Evolutionary conservation across 352 stramenopile species (phyloP).

Genomic region (Blastocystis sp.): DNA sequence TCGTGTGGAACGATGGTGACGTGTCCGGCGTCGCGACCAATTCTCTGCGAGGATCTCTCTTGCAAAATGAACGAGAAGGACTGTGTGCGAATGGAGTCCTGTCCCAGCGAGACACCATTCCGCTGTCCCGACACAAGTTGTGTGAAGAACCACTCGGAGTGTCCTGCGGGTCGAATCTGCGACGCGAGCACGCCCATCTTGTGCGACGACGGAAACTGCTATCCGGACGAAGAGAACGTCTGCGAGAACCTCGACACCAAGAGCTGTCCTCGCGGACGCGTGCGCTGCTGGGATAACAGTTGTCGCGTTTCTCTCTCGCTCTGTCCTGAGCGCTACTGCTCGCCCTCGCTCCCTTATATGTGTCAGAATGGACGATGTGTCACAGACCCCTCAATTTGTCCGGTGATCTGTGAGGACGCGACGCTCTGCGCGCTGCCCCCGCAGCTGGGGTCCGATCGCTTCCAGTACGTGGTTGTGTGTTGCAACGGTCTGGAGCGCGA

Average conservation of each 20-base stretch:
- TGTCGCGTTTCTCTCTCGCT: neutral
- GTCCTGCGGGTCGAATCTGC: neutral
- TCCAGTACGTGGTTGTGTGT: neutral
- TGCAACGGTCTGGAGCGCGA: neutral
- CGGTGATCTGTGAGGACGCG: neutral
- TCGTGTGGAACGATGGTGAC: constrained; percentile 12
- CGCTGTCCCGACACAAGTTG: constrained; percentile 49
- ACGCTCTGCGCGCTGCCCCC: neutral
- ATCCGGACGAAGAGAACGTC: neutral
- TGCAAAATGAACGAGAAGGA: constrained; percentile 16
- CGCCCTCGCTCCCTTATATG: neutral
- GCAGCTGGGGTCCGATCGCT: neutral
- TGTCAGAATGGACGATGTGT: constrained; percentile 31
- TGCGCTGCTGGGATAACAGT: constrained; percentile 39
- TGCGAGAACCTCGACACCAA: neutral
- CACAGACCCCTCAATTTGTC: neutral
- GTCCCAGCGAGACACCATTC: constrained; percentile 31
- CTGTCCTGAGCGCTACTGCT: neutral
- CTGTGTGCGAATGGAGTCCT: constrained; percentile 6
- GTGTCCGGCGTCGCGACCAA: neutral
- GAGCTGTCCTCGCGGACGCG: neutral
- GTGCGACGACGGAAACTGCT: constrained; percentile 34
- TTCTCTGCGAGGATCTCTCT: constrained; percentile 9
- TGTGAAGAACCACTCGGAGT: neutral
- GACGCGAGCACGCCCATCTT: neutral